A percentile compares a stretch with the other conserved stretches of the same genome.
These are phyloP conservation scores for Teratosphaeria gauchensis DNA, from an alignment of 2,329 filamentous ascomycete genomes.

Conservation along the genomic window DNA sequence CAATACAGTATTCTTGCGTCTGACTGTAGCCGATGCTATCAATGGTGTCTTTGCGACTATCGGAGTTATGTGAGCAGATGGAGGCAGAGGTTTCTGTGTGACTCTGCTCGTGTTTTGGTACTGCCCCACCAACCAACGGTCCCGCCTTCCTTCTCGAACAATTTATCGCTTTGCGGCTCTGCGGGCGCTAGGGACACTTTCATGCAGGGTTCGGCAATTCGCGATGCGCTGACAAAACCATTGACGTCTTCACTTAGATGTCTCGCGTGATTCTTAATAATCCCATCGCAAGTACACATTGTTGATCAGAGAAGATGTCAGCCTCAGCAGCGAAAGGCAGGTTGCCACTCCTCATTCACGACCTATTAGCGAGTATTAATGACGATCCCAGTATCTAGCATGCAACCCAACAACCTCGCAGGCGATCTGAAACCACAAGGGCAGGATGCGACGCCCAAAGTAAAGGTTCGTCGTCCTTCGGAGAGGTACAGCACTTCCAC, in stretches of 20 bases:
- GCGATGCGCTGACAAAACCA: background rate
- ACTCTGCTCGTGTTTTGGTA: background rate
- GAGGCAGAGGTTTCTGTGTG: background rate
- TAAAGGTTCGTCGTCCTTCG: slow-evolving; percentile 27
- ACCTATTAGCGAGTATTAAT: background rate
- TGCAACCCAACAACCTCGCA: slow-evolving; percentile 34
- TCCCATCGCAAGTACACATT: background rate
- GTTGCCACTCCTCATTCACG: background rate
- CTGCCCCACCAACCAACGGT: background rate
- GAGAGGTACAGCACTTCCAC: background rate
- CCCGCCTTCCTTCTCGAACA: background rate
- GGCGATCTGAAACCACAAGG: slow-evolving; percentile 33
- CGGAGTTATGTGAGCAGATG: background rate
- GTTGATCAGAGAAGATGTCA: slow-evolving; percentile 4
- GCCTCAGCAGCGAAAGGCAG: slow-evolving; percentile 10
- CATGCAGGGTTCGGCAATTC: background rate
- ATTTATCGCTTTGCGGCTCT: background rate
- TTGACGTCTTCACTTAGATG: background rate
- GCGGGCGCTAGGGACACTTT: background rate
- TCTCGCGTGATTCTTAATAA: background rate
- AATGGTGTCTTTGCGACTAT: background rate
- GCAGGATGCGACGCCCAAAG: slow-evolving; percentile 30
- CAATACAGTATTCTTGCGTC: background rate
- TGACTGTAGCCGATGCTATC: background rate
- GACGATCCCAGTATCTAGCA: slow-evolving; percentile 4